These are phyloP conservation scores for Phtheirospermum japonicum DNA, from an alignment of 257 asterid genomes.

Conservation along the genomic window DNA sequence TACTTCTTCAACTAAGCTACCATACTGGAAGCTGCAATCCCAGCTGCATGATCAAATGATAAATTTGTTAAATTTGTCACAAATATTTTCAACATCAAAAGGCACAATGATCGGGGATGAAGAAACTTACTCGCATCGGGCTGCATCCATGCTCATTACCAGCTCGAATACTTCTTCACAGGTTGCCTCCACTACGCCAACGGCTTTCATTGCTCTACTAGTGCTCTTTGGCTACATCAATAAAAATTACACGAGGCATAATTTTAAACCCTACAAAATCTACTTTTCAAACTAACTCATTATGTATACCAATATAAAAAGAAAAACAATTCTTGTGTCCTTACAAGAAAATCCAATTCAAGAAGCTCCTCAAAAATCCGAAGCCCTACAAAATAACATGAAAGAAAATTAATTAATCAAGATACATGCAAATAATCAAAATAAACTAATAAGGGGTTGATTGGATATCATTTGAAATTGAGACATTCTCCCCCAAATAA, in stretches of 20 bases:
- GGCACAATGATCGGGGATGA: constrained; percentile 7
- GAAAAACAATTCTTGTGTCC: constrained; percentile 25
- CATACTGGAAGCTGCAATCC: constrained; percentile 88
- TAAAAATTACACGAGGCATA: constrained; percentile 18
- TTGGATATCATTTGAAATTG: not conserved
- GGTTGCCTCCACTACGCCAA: constrained; percentile 85
- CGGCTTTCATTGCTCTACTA: constrained; percentile 95
- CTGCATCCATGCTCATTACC: constrained; percentile 88
- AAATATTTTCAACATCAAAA: constrained; percentile 20
- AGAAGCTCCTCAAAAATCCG: constrained; percentile 89
- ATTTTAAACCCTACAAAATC: constrained; percentile 21
- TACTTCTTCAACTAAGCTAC: constrained; percentile 99
- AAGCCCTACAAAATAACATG: constrained; percentile 57
- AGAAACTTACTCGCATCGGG: constrained; percentile 75
- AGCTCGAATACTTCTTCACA: constrained; percentile 91
- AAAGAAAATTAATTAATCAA: constrained; percentile 20
- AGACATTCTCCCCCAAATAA: not conserved
- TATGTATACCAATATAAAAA: not conserved
- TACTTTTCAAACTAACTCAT: constrained; percentile 24
- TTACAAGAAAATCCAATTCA: constrained; percentile 80
- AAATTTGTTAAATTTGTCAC: constrained; percentile 18
- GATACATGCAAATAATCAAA: constrained; percentile 22
- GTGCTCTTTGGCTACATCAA: constrained; percentile 83
- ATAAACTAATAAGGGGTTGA: constrained; percentile 15
- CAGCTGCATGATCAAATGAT: constrained; percentile 49